Conservation (phyloP, 495 filamentous ascomycete genomes). For the Antarctomyces pellizariae region DNA sequence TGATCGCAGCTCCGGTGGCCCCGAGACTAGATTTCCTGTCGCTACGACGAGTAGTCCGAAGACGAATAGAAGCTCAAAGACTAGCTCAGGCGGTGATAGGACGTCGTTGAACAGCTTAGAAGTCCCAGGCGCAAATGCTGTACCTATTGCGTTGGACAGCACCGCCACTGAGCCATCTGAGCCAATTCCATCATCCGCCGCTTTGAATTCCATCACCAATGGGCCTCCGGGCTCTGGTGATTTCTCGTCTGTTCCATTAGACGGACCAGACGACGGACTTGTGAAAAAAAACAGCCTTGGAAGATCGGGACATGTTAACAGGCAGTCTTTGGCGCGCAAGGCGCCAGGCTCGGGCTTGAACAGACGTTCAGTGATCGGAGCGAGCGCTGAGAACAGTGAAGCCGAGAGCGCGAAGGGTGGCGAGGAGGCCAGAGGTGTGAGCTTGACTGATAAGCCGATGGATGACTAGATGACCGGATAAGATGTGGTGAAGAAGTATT, state of each 20-base stretch:
- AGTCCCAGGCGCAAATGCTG: constrained; percentile 23
- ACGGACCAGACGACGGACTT: constrained; percentile 13
- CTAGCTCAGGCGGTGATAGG: not conserved
- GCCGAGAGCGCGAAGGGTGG: constrained; percentile 7
- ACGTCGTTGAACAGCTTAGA: constrained; percentile 47
- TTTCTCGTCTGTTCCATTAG: constrained; percentile 8
- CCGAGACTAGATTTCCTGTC: constrained; percentile 71
- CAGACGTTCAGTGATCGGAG: constrained; percentile 10
- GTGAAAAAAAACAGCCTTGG: constrained; percentile 28
- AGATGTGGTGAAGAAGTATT: not conserved
- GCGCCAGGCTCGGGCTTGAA: no score
- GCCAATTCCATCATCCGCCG: constrained; percentile 5
- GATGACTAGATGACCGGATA: constrained; percentile 30
- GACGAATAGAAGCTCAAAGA: constrained; percentile 16
- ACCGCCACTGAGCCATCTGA: constrained; percentile 13
- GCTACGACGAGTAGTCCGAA: constrained; percentile 30
- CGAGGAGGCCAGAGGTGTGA: constrained; percentile 31
- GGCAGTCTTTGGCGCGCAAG: constrained; percentile 15
- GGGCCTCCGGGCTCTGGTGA: constrained; percentile 8
- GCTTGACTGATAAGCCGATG: constrained; percentile 66
- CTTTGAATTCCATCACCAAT: constrained; percentile 15
- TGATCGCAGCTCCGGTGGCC: constrained; percentile 60
- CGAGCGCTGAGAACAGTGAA: constrained; percentile 3
- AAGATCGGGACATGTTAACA: constrained; percentile 16
- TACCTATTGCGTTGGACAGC: no score